Evolutionary conservation across 495 filamentous ascomycete genomes (phyloP).

Genomic region (Neurospora terricola): DNA sequence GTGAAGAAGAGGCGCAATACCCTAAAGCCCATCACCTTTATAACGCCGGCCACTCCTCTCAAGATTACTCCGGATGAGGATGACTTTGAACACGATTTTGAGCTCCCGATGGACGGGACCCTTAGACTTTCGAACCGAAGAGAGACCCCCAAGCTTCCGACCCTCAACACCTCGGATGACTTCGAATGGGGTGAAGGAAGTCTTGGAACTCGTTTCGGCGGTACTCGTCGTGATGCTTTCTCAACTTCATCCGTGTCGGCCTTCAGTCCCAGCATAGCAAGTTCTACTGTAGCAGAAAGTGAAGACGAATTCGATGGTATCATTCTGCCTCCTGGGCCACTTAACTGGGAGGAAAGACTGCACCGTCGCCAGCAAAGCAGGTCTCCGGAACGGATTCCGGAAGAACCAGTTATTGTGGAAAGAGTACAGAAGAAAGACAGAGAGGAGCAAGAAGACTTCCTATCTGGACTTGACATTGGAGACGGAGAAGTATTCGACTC

Average conservation of each 20-base stretch:
- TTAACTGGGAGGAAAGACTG: slow-evolving; percentile 70
- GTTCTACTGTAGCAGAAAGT: slow-evolving; percentile 84
- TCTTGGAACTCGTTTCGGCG: slow-evolving; percentile 78
- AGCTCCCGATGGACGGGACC: slow-evolving; percentile 52
- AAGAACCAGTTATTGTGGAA: slow-evolving; percentile 17
- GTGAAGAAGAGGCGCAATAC: slow-evolving; percentile 47
- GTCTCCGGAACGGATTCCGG: slow-evolving; percentile 31
- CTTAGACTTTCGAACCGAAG: slow-evolving; percentile 51
- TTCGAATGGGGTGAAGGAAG: slow-evolving; percentile 92
- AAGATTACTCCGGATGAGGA: slow-evolving; percentile 39
- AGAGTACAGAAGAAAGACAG: slow-evolving; percentile 13
- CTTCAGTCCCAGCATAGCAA: slow-evolving; percentile 83
- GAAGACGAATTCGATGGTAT: slow-evolving; percentile 90
- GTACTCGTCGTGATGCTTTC: slow-evolving; percentile 63
- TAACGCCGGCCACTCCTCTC: slow-evolving; percentile 45
- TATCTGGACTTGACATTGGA: slow-evolving; percentile 80
- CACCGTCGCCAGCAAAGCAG: slow-evolving; percentile 53
- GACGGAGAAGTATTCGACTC: slow-evolving; percentile 71
- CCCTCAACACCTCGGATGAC: slow-evolving; percentile 55
- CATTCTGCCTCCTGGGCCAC: slow-evolving; percentile 67
- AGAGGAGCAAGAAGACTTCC: slow-evolving; percentile 66
- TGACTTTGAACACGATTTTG: slow-evolving; percentile 69
- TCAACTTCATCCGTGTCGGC: slow-evolving; percentile 79
- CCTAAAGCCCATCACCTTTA: slow-evolving; percentile 43
- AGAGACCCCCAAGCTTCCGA: slow-evolving; percentile 47